Percentiles rank a stretch among this genome's conserved stretches.
These are phyloP conservation scores for Chalciporus pseudorubinellus DNA, from an alignment of 768 basidiomycete genomes.

Conservation along the genomic window DNA sequence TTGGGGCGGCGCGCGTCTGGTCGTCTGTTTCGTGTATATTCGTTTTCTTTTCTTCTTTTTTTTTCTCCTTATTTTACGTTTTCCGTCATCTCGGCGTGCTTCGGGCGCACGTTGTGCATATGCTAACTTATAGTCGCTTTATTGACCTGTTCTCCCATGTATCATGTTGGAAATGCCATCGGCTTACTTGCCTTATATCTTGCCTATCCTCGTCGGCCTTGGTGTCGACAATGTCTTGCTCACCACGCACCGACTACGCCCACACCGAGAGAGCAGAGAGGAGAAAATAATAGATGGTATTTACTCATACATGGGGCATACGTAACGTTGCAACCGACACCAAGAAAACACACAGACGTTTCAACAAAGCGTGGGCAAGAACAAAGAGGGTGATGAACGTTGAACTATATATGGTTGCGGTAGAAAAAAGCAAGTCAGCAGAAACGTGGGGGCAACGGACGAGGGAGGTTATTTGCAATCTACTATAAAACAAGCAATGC, in stretches of 20 bases:
- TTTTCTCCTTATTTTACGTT: background rate
- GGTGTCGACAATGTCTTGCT: too few species aligned
- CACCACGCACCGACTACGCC: too few species aligned
- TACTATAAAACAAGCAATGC: background rate
- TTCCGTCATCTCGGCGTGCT: too few species aligned
- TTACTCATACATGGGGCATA: slow-evolving; percentile 12
- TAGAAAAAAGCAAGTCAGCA: background rate
- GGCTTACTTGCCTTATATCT: background rate
- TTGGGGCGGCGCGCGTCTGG: slow-evolving; percentile 12
- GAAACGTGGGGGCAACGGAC: too few species aligned
- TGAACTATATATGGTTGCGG: too few species aligned
- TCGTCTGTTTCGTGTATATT: background rate
- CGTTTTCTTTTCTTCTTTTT: background rate
- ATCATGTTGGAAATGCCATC: background rate
- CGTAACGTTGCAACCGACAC: background rate
- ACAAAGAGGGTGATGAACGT: background rate
- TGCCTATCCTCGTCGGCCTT: background rate
- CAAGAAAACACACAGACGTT: background rate
- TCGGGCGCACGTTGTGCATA: slow-evolving; percentile 2
- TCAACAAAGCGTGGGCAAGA: background rate
- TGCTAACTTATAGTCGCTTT: slow-evolving; percentile 12
- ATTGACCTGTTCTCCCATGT: slow-evolving; percentile 4
- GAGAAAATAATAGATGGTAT: slow-evolving; percentile 5
- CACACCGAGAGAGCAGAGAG: background rate
- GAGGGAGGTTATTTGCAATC: too few species aligned